Base-by-base conservation (phyloP, 768 basidiomycete genomes). In the Mycena venus region DNA sequence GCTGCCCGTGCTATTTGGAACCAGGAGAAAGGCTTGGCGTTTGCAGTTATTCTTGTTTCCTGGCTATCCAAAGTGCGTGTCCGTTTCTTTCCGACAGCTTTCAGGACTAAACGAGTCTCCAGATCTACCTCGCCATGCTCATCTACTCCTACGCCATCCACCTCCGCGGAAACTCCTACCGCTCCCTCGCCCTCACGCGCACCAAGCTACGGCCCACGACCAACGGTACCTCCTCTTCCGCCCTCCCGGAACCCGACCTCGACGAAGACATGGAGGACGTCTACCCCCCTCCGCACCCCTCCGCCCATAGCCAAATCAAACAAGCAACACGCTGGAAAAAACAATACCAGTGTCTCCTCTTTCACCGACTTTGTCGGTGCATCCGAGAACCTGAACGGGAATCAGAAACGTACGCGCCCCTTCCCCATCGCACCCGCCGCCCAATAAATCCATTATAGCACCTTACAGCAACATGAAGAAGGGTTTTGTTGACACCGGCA, bases 71-170 rank as follows among this genome's bases (percentile, higher is more conserved):
- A 99, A 91, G 97, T 97, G 73, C 75, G 91, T 70, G 8, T 38
- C 42, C n/a, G n/a, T 62, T 76, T 75, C 68, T 19, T 34, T 34
- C 9, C 42, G 38, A 25, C 21, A 31, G n/a, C 5, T 36, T 11
- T 36, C 3, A 19, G 31, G 4, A 15, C 12, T 3, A 11, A n/a
- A 32, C 6, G 8, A 21, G 32, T 3, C 19, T 2, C 8, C 23
- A 99, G 98, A 87, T 98, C 68, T 99, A 98, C 86, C 97, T 99
- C 83, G 93, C 94, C 53, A 84, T 94, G 49, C 84, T 97, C 68
- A 85, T 99, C 34, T 99, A 99, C 84, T 99, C 98, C 17, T 99
- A 95, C 82, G 97, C 96, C 4, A 87, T 91, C 2, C 98, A 99
- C 82, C 92, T 99, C 65, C 95, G 97, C 55, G 94, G 94, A 79